Evolutionary conservation across 2,329 filamentous ascomycete species (phyloP).

Genomic region (Malbranchea zuffiana): DNA sequence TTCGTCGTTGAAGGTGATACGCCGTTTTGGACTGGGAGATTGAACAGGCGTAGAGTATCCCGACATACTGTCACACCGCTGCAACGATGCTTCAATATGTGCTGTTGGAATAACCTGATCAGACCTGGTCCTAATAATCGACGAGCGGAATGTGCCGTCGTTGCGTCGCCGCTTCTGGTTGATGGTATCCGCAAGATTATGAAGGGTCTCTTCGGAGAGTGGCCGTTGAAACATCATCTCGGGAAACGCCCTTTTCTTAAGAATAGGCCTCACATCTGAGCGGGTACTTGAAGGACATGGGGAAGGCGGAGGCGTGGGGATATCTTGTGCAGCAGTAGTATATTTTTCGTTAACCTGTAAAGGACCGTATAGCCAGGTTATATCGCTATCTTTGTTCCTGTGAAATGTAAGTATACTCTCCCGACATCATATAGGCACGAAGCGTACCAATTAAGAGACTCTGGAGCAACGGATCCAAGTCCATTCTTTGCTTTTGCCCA

Average conservation of each 20-base stretch:
- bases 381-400: slow-evolving; percentile 93
- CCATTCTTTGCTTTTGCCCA: slow-evolving; percentile 91
- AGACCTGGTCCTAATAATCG: slow-evolving; percentile 52
- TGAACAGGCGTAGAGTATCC: too few species aligned
- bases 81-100: too few species aligned
- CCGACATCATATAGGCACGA: too few species aligned
- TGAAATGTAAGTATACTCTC: too few species aligned
- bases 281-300: too few species aligned
- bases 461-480: slow-evolving; percentile 76
- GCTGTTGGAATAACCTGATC: too few species aligned
- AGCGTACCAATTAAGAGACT: slow-evolving; percentile 81
- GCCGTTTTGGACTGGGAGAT: too few species aligned
- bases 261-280: slow-evolving; percentile 76
- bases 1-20: slow-evolving; percentile 94
- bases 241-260: slow-evolving; percentile 95
- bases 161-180: slow-evolving; percentile 69
- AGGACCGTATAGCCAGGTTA: slow-evolving; percentile 93
- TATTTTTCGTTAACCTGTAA: slow-evolving; percentile 52
- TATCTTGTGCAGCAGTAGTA: slow-evolving; percentile 45
- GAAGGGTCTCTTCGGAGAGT: slow-evolving; percentile 71
- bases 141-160: slow-evolving; percentile 42
- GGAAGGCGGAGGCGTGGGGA: slow-evolving; percentile 54
- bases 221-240: slow-evolving; percentile 89
- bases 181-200: slow-evolving; percentile 81
- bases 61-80: too few species aligned